phyloP scores from a whole-genome alignment of 2,329 filamentous ascomycete genomes.

The Aspergillus ibericus region DNA sequence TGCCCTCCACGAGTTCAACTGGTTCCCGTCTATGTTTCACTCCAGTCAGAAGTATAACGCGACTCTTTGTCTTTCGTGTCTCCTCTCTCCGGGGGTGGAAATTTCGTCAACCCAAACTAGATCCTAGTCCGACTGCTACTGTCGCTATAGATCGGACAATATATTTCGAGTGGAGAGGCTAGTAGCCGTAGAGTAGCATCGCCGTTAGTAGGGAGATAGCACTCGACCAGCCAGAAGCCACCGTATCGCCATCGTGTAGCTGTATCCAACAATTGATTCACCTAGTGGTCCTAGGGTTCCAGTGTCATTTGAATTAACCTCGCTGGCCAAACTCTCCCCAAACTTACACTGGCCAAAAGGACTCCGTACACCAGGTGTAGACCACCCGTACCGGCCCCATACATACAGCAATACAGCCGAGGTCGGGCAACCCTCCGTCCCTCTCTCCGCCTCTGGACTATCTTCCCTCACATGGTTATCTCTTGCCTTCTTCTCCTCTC shows the following conservation, averaged over 20 bases:
- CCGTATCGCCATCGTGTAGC: neutral
- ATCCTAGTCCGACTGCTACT: neutral
- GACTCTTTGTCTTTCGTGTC: no score
- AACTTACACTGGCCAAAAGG: neutral
- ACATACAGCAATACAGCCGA: constrained; percentile 18
- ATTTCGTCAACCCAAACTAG: no score
- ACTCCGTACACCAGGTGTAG: neutral
- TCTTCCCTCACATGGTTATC: neutral
- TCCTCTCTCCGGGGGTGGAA: no score
- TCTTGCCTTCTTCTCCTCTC: constrained; percentile 8
- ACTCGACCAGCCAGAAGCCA: neutral
- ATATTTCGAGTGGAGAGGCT: neutral
- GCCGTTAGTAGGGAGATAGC: neutral
- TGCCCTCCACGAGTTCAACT: no score
- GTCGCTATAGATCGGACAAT: neutral
- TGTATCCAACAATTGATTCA: neutral
- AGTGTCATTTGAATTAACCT: neutral
- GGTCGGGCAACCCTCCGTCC: constrained; percentile 7
- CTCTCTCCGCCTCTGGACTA: constrained; percentile 7
- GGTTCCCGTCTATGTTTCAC: no score
- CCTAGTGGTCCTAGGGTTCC: neutral
- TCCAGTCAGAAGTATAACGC: no score
- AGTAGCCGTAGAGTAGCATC: neutral
- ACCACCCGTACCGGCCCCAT: neutral
- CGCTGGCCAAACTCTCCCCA: neutral